Base-by-base conservation (phyloP, 2,329 filamentous ascomycete genomes). In the Diaporthe vaccinii region DNA sequence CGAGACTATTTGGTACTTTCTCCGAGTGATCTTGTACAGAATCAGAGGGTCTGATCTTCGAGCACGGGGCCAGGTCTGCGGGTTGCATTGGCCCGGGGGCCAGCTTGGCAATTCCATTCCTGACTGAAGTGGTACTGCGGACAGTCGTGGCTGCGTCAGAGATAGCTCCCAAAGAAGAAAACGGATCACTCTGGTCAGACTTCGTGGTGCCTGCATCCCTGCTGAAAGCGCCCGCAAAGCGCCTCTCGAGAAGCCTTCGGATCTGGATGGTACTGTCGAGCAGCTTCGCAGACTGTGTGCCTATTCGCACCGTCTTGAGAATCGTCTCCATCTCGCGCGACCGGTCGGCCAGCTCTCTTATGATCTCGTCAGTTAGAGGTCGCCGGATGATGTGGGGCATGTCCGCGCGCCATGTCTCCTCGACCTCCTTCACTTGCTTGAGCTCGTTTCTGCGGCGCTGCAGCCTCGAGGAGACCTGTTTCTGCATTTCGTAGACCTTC, bases 221-320 rank as follows among this genome's bases (percentile, higher is more conserved):
- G 57, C n/a, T 10, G 2, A 69, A 39, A 10, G 34, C 17, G 36
- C 71, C 58, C 8, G 58, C 28, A 25, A 73, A 73, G 8, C 58
- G 44, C 4, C 17, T 62, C 57, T 36, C 41, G 31, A 76, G 28
- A 7, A 70, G 55, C 20, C 41, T 46, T 22, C 72, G 71, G 3
- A 76, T 70, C 36, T 65, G 62, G n/a, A 55, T 44, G 0, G 62
- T 65, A 39, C 46, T 74, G 12, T 76, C 28, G 28, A 76, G 59
- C 36, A 76, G 25, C 28, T 25, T 36, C 14, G 7, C 5, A 1
- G 58, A 70, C 49, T 59, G 31, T 4, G 0, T 5, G 22, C 46
- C 57, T 0, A 70, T 22, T 10, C 34, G 55, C 34, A 67, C 59
- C 36, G 61, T 59, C 61, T 31, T 41, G 22, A 76, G 46, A 22